Evolutionary conservation across 75 land plant genomes (phyloP), one percentile per base, ranked within the genome.

Genomic region (Selaginella moellendorffii): DNA sequence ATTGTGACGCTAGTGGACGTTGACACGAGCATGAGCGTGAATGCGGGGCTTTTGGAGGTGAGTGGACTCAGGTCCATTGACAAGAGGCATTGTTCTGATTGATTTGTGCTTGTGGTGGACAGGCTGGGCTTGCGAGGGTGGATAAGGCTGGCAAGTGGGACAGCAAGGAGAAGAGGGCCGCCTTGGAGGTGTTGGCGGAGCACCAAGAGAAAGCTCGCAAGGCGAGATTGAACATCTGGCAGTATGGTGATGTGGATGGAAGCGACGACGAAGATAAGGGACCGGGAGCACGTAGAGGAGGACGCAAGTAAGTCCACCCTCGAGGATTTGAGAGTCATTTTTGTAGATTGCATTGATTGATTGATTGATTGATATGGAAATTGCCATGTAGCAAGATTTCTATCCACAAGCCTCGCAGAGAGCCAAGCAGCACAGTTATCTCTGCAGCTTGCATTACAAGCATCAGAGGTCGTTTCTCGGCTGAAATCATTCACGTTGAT

Each of bases 161-260:
- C 22, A 31, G 72, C 0, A 83, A 69, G 54, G 97, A 88, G 46
- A 77, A 80, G 54, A 74, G 83, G 67, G 19, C 67, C 21, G 87
- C 74, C 1, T 63, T 88, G 25, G 95, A 83, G 9, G 74, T 75
- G 21, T 56, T 85, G 31, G 89, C 80, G 63, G 80, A 81, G 62
- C 74, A 68, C 76, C 90, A 85, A 63, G 76, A 60, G 21, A 80
- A 76, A 24, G 97, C 97, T 0, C 72, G 68, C 28, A 61, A 64
- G 17, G 63, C 22, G 2, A 75, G 97, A 64, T 63, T 71, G 26
- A 78, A 79, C 27, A 88, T 92, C 2, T 92, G 97, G 97, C 82
- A 80, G 72, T 92, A 92, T 68, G 97, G 97, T 17, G 95, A 92
- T 64, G 68, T 92, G 25, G 76, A 80, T 46, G 85, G 93, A 1